phyloP scores from a whole-genome alignment of 2,329 filamentous ascomycete genomes.

The Xylariaceae sp. region DNA sequence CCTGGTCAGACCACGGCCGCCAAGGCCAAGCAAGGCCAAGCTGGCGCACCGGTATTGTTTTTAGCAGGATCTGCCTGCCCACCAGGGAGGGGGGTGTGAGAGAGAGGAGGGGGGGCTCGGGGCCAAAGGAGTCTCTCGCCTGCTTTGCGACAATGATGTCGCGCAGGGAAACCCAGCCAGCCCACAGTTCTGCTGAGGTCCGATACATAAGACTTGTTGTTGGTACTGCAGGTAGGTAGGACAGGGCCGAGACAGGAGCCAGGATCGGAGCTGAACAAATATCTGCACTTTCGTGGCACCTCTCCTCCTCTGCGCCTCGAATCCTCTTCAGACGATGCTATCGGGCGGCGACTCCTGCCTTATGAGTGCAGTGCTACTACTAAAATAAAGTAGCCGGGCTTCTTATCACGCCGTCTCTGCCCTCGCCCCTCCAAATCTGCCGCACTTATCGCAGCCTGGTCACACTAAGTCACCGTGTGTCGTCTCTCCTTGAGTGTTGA shows the following conservation, averaged over 20 bases:
- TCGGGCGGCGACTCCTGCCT: too few species aligned
- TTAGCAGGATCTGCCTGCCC: background rate
- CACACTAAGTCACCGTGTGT: background rate
- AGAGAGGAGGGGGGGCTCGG: too few species aligned
- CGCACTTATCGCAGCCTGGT: background rate
- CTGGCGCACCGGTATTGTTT: background rate
- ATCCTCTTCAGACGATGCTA: too few species aligned
- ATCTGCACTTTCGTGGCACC: background rate
- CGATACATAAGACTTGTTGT: background rate
- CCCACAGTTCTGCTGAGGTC: background rate
- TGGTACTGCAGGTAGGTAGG: background rate
- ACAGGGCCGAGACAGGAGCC: too few species aligned
- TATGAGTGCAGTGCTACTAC: too few species aligned
- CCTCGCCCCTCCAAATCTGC: too few species aligned
- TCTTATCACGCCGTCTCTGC: too few species aligned
- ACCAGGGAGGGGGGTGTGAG: too few species aligned
- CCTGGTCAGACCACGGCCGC: background rate
- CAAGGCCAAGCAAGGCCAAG: background rate
- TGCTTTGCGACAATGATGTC: slow-evolving; percentile 1
- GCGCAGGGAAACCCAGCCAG: background rate
- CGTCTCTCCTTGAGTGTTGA: background rate
- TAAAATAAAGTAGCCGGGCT: too few species aligned
- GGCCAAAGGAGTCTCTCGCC: too few species aligned
- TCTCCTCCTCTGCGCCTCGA: background rate
- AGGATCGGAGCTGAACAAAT: too few species aligned